Evolutionary conservation across 2,329 filamentous ascomycete genomes (phyloP), one percentile per base, ranked within the genome.

Genomic region (Pseudocercospora crystallina): DNA sequence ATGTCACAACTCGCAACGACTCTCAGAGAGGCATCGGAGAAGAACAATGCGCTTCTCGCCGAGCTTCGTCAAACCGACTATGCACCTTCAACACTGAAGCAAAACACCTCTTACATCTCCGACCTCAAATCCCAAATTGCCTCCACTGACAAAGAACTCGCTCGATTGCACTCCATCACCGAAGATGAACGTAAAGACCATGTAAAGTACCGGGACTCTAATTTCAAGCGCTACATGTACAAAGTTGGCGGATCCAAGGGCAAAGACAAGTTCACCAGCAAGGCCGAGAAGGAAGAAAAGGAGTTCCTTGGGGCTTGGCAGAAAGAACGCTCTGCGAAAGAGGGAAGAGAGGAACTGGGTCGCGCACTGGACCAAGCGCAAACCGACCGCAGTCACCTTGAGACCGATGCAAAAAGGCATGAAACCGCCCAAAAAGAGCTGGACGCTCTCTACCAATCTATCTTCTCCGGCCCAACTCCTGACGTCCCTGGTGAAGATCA

Each of bases 261-360:
- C 13, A 48, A 62, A 30, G 75, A 73, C n/a, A 74, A 74, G 43
- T 80, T 79, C 55, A 66, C 70, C 12, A 71, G 72, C n/a, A 73
- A 71, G 43, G 76, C 78, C 11, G 72, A 73, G 42, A 79, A 77
- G 54, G 80, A 82, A 63, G 79, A 82, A 62, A 66, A 69, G 37
- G 79, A 82, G 54, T 83, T 81, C 62, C 71, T 80, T 20, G 74
- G 79, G 39, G 79, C 74, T 0, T 70, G 80, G 40, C 75, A 80
- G 51, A 65, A 74, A 29, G 71, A 77, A 50, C 71, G 77, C 17
- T 69, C 74, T 17, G 73, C 75, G 36, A 71, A 74, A 39, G 71
- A 75, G 34, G 60, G 72, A 42, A 70, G 75, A 33, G 67, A 71
- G 1, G 67, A 69, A 44, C 60, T 82, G 2, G 65, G 68, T 5